Percentiles rank a stretch among this genome's conserved stretches.
phyloP scores from a whole-genome alignment of 2,329 filamentous ascomycete species.

The Microsporum ferrugineum region DNA sequence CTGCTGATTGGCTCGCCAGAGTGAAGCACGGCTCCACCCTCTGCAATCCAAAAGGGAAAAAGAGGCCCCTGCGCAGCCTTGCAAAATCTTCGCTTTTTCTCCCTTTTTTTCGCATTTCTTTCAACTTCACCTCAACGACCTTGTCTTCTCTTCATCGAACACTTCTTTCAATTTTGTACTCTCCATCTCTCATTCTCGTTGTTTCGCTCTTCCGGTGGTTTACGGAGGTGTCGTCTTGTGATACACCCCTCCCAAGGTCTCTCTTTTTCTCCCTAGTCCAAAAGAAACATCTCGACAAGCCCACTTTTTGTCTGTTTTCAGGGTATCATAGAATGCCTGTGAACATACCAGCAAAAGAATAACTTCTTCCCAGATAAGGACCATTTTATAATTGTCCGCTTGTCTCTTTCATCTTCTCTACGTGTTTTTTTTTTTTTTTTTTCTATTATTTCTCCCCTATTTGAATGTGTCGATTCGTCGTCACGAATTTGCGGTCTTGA shows the following conservation, averaged over 20 bases:
- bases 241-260: neutral
- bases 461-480: constrained; percentile 5
- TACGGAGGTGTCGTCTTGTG: neutral
- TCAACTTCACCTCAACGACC: neutral
- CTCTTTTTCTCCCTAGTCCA: neutral
- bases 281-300: neutral
- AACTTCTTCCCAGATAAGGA: neutral
- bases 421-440: constrained; percentile 3
- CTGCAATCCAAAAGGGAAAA: neutral
- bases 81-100: constrained; percentile 3
- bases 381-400: constrained; percentile 4
- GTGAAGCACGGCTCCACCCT: constrained; percentile 5
- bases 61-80: neutral
- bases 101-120: neutral
- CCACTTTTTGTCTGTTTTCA: neutral
- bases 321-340: constrained; percentile 1
- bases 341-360: neutral
- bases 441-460: constrained; percentile 4
- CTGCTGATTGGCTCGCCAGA: constrained; percentile 4
- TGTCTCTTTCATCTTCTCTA: constrained; percentile 4
- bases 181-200: neutral
- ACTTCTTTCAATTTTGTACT: neutral
- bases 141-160: neutral
- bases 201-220: neutral
- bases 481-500: neutral